Conservation (phyloP, 371 early-diverging fungal species). For the Mortierella sp. region DNA sequence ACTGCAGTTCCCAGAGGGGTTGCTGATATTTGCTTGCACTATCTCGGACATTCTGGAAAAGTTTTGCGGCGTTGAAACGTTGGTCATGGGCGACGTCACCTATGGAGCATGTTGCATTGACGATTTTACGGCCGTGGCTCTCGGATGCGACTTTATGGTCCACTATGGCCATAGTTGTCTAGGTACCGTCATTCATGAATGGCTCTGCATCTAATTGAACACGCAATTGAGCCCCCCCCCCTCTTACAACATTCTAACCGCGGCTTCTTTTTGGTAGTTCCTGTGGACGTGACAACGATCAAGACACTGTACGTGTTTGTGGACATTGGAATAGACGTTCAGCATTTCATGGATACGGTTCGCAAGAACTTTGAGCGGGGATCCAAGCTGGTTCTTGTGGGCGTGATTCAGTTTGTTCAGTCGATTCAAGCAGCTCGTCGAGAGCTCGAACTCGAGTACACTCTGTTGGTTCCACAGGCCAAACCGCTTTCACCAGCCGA, state of each 20-base stretch:
- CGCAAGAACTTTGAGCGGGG: conserved; percentile 82
- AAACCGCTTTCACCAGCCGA: conserved; percentile 98
- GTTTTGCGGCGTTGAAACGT: conserved; percentile 91
- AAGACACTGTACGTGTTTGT: conserved; percentile 99
- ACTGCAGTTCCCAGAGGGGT: conserved; percentile 99
- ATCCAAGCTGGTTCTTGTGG: conserved; percentile 85
- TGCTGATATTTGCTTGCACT: conserved; percentile 94
- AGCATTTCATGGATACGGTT: conserved; percentile 94
- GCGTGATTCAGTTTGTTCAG: conserved; percentile 98
- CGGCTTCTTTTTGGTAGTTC: conserved; percentile 68
- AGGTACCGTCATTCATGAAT: conserved; percentile 58
- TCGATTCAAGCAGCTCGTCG: conserved; percentile 83
- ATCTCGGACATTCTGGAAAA: conserved; percentile 93
- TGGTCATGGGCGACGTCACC: conserved; percentile 99
- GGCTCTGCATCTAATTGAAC: too few species aligned
- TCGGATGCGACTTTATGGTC: conserved; percentile 97
- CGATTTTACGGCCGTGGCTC: conserved; percentile 93
- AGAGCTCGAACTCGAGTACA: conserved; percentile 72
- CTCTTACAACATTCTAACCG: too few species aligned
- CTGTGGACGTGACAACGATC: conserved; percentile 94
- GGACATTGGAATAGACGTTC: conserved; percentile 96
- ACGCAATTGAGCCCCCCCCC: too few species aligned
- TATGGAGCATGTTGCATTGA: conserved; percentile 99
- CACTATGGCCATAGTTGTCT: conserved; percentile 99
- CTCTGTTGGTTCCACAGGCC: conserved; percentile 87